Base-by-base conservation (phyloP, 1,139 yeast genomes). In the Candida sanyaensis region DNA sequence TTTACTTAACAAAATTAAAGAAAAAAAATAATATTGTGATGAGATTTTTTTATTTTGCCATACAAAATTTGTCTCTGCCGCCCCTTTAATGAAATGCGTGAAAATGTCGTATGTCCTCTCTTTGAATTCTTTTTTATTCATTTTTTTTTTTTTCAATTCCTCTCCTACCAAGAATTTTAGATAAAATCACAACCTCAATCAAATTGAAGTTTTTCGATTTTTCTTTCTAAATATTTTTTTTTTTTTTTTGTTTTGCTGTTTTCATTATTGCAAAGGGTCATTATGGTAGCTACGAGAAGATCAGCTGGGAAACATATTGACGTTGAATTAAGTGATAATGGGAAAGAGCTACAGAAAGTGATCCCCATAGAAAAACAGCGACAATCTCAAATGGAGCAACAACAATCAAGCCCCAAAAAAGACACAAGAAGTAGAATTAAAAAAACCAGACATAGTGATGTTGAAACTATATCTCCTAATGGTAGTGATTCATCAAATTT, bases 211-310 rank as follows among this genome's bases (percentile, higher is more conserved):
- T 36, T 29, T 27, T 24, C 8, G 21, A 17, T 36, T 13, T 36
- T 36, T 23, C 5, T 24, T 5, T 8, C 26, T 6, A 23, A 6
- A 6, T 26, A 26, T 3, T 3, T 6, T 6, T 6, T 6, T 6
- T 6, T 26, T 26, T 26, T 17, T 32, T 32, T 5, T 32, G 36
- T 27, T 21, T 36, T 12, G 9, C 28, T 4, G 9, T n/a, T 13
- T 32, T 12, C 7, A 10, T 13, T 9, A 21, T 17, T 17, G 3
- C 21, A 17, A 24, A 40, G 8, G 13, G 8, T 28, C 8, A 17
- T 10, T 31, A 52, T 54, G 57, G 57, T 54, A 23, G 44, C 49
- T 27, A 54, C 57, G 9, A 50, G 57, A 32, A 49, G 55, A 41
- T 51, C 55, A 6, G 46, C 48, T 28, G 42, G 42, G 23, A 34